A percentile compares a stretch with the other conserved stretches of the same genome.
Evolutionary conservation across 2,329 filamentous ascomycete species (phyloP).

Genomic region (Ceratocystis diversiconidia): DNA sequence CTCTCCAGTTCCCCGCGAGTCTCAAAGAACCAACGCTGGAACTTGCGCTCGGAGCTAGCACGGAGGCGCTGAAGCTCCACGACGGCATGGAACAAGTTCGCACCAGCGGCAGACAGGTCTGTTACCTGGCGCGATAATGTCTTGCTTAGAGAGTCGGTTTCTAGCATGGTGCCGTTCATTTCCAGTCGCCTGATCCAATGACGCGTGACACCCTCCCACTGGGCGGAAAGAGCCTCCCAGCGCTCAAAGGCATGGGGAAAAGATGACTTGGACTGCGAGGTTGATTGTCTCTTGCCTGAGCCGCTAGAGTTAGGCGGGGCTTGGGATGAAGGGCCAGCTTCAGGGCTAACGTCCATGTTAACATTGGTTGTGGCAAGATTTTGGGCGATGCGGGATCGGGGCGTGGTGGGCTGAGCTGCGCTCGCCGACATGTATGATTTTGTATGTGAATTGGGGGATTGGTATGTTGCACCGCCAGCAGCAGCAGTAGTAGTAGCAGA

Average conservation of each 20-base stretch:
- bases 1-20: constrained; percentile 79
- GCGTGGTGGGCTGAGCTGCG: constrained; percentile 19
- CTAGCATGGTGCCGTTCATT: constrained; percentile 75
- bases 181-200: constrained; percentile 94
- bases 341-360: constrained; percentile 7
- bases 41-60: constrained; percentile 91
- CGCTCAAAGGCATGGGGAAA: constrained; percentile 96
- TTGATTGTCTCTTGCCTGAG: constrained; percentile 21
- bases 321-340: constrained; percentile 19
- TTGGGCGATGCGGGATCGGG: constrained; percentile 16
- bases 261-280: constrained; percentile 34
- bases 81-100: constrained; percentile 93
- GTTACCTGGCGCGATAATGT: constrained; percentile 90
- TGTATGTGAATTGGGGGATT: constrained; percentile 17
- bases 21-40: constrained; percentile 97
- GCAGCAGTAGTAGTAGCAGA: constrained; percentile 23
- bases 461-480: constrained; percentile 24
- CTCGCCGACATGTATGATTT: constrained; percentile 20
- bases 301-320: constrained; percentile 19
- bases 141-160: constrained; percentile 66
- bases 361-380: constrained; percentile 6
- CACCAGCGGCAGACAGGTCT: constrained; percentile 90
- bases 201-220: constrained; percentile 93
- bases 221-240: constrained; percentile 92
- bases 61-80: constrained; percentile 88